Evolutionary conservation across 225 moss, liverwort and hornwort genomes (phyloP).

Genomic region (Bryoerythrophyllum caledonicum): DNA sequence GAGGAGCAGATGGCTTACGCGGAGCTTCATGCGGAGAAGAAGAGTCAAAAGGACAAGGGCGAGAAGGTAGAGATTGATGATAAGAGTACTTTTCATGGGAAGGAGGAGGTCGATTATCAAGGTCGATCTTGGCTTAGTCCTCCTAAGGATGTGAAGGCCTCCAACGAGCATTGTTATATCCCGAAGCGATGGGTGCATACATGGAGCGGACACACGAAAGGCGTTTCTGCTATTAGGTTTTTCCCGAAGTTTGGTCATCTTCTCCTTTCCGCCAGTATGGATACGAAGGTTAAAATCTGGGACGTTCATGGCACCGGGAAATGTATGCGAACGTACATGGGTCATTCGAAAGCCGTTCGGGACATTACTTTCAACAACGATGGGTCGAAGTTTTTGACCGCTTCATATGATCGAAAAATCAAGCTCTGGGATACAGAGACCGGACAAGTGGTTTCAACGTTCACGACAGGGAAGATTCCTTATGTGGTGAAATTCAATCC

Average conservation of each 20-base stretch:
- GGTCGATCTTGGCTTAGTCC: conserved; percentile 92
- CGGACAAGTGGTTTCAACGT: conserved; percentile 83
- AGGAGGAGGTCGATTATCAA: conserved; percentile 94
- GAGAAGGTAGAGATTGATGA: conserved; percentile 81
- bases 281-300: conserved; percentile 97
- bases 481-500: conserved; percentile 99
- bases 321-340: conserved; percentile 98
- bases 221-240: conserved; percentile 88
- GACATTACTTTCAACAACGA: no score
- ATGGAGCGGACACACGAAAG: conserved; percentile 97
- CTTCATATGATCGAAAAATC: conserved; percentile 91
- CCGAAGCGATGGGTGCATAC: conserved; percentile 95
- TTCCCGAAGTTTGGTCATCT: conserved; percentile 92
- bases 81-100: conserved; percentile 97
- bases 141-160: conserved; percentile 93
- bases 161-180: conserved; percentile 94
- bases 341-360: conserved; percentile 91
- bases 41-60: conserved; percentile 68
- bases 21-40: conserved; percentile 83
- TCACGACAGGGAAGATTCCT: conserved; percentile 90
- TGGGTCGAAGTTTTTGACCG: no score
- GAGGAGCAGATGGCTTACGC: conserved; percentile 80
- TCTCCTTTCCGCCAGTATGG: conserved; percentile 94
- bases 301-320: conserved; percentile 98
- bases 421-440: conserved; percentile 98